Conservation (phyloP, 129 eudicot genomes). For the Flaveria robusta region DNA sequence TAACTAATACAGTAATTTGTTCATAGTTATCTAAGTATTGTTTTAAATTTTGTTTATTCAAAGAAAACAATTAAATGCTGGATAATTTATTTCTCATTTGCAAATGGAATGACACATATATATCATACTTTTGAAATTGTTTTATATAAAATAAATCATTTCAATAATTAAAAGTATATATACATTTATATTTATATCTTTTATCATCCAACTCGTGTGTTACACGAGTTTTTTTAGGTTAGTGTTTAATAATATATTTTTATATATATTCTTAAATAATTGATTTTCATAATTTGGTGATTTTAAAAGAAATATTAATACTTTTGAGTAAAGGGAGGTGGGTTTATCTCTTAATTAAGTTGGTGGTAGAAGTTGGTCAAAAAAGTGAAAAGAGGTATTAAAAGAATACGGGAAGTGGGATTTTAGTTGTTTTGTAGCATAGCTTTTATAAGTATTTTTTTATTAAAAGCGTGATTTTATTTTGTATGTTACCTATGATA, state of each 20-base stretch:
- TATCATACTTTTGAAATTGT: too few relatives aligned
- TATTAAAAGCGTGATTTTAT: not conserved
- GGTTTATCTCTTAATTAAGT: not conserved
- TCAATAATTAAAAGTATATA: too few relatives aligned
- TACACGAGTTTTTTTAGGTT: too few relatives aligned
- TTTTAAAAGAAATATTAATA: not conserved
- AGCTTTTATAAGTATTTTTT: not conserved
- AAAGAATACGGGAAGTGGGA: slow-evolving; percentile 20
- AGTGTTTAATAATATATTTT: not conserved
- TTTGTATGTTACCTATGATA: not conserved
- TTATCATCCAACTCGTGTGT: too few relatives aligned
- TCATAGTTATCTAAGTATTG: too few relatives aligned
- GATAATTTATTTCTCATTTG: too few relatives aligned
- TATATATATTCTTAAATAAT: not conserved
- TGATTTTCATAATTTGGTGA: not conserved
- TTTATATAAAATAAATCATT: too few relatives aligned
- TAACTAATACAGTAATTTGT: too few relatives aligned
- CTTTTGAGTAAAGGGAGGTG: not conserved
- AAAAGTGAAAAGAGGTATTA: slow-evolving; percentile 6
- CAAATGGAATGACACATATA: too few relatives aligned
- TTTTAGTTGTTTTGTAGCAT: slow-evolving; percentile 25
- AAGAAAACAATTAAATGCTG: too few relatives aligned
- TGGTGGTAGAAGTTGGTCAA: slow-evolving; percentile 22
- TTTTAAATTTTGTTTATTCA: too few relatives aligned
- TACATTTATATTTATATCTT: too few relatives aligned